Evolutionary conservation across 2,329 filamentous ascomycete genomes (phyloP).

Genomic region (Cladosporium sp.): DNA sequence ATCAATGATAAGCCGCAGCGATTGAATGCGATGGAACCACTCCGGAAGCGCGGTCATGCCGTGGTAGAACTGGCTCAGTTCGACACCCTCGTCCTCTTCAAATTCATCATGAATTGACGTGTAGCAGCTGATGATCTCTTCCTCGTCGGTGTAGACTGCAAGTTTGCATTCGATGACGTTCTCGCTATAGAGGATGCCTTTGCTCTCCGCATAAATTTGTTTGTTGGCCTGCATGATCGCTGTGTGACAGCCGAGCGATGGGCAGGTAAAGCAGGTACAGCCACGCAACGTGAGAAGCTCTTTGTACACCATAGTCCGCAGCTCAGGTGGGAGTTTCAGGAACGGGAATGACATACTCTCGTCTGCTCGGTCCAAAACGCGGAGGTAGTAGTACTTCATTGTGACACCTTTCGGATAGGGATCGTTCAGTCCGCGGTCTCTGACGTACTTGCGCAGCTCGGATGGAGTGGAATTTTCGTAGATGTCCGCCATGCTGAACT

Average conservation of each 20-base stretch:
- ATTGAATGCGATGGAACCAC: neutral
- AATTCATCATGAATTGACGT: neutral
- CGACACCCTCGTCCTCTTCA: neutral
- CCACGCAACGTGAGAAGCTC: constrained; percentile 16
- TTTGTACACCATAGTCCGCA: constrained; percentile 21
- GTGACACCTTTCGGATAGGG: constrained; percentile 18
- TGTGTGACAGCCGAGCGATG: constrained; percentile 1
- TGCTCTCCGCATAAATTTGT: constrained; percentile 22
- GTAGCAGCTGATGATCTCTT: neutral
- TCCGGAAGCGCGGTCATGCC: neutral
- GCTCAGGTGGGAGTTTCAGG: constrained; percentile 22
- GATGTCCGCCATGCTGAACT: neutral
- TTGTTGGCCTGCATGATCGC: constrained; percentile 16
- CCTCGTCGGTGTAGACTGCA: neutral
- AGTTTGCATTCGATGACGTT: constrained; percentile 18
- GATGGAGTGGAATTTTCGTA: constrained; percentile 14
- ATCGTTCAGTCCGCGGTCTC: constrained; percentile 16
- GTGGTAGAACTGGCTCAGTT: neutral
- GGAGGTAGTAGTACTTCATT: constrained; percentile 20
- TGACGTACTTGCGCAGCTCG: constrained; percentile 18
- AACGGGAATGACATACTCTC: constrained; percentile 16
- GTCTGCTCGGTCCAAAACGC: constrained; percentile 15
- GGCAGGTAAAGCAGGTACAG: neutral
- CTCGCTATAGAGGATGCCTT: constrained; percentile 20
- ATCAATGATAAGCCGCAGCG: neutral